Evolutionary conservation across 1,139 yeast genomes (phyloP).

Genomic region (Trichomonascaceae sp.): DNA sequence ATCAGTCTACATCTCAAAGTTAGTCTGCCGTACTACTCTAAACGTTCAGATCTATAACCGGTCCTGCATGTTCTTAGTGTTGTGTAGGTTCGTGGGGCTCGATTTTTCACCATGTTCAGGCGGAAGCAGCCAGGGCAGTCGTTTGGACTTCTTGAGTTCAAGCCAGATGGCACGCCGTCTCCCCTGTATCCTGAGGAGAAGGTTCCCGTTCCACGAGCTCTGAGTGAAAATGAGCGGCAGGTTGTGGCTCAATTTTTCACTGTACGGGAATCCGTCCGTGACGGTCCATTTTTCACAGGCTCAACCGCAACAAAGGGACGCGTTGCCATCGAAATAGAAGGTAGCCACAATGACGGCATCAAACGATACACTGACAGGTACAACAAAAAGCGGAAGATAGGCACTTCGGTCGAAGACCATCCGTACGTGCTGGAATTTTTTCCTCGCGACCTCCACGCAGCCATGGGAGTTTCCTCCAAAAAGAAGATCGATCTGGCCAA

Average conservation of each 20-base stretch:
- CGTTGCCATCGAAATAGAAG: constrained; percentile 19
- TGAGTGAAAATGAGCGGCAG: constrained; percentile 42
- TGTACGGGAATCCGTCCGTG: constrained; percentile 43
- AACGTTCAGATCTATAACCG: no score
- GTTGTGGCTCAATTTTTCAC: constrained; percentile 53
- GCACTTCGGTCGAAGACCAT: constrained; percentile 68
- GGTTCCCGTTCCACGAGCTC: constrained; percentile 54
- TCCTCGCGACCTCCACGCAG: constrained; percentile 67
- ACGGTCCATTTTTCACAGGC: constrained; percentile 74
- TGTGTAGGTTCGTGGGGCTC: no score
- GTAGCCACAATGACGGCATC: constrained; percentile 20
- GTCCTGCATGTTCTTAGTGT: no score
- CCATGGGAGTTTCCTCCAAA: constrained; percentile 50
- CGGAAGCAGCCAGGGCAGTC: background rate
- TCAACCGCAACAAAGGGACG: constrained; percentile 18
- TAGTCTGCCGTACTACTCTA: no score
- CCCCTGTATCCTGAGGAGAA: constrained; percentile 20
- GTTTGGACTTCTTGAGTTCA: constrained; percentile 9
- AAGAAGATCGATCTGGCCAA: constrained; percentile 19
- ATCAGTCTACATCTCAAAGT: no score
- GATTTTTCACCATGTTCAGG: background rate
- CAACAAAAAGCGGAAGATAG: constrained; percentile 59
- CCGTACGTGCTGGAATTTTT: constrained; percentile 51
- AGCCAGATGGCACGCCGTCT: constrained; percentile 17
- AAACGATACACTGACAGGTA: constrained; percentile 27